Conservation (phyloP, 2,329 filamentous ascomycete genomes). For the Trematosphaeria pertusa region DNA sequence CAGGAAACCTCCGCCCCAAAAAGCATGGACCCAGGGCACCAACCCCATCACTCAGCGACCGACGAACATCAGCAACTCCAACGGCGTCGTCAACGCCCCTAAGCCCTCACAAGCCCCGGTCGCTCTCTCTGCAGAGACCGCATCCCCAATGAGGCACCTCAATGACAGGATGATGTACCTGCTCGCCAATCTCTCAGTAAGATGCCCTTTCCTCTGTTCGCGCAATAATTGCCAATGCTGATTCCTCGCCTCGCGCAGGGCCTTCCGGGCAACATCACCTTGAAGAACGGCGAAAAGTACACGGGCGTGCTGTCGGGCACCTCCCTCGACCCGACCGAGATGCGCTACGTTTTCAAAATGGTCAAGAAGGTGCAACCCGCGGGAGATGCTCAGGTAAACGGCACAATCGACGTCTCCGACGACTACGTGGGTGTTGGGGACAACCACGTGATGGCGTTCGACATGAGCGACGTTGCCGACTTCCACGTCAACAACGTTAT, state of each 20-base stretch:
- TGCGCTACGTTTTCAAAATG: conserved; percentile 70
- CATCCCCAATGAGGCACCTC: conserved; percentile 63
- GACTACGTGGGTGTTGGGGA: conserved; percentile 57
- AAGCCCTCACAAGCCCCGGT: conserved; percentile 51
- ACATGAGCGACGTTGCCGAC: conserved; percentile 66
- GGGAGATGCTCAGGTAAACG: conserved; percentile 54
- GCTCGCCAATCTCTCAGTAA: conserved; percentile 65
- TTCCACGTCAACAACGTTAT: conserved; percentile 62
- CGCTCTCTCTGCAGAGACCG: conserved; percentile 55
- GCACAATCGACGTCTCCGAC: conserved; percentile 47
- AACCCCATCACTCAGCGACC: conserved; percentile 68
- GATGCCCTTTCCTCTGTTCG: conserved; percentile 29
- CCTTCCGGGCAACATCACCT: conserved; percentile 60
- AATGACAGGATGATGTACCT: conserved; percentile 67
- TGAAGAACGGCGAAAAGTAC: conserved; percentile 67
- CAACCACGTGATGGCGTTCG: conserved; percentile 65
- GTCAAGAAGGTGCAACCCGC: conserved; percentile 59
- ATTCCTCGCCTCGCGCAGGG: conserved; percentile 54
- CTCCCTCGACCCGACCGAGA: conserved; percentile 59
- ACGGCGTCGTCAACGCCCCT: conserved; percentile 57
- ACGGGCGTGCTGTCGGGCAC: conserved; percentile 67
- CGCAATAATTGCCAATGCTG: neutral
- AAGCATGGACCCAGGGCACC: conserved; percentile 67
- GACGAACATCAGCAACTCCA: conserved; percentile 57
- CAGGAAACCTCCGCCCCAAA: conserved; percentile 61